Conservation (phyloP, 805 yeast species). For the Sugiyamaella qingdaonensis region DNA sequence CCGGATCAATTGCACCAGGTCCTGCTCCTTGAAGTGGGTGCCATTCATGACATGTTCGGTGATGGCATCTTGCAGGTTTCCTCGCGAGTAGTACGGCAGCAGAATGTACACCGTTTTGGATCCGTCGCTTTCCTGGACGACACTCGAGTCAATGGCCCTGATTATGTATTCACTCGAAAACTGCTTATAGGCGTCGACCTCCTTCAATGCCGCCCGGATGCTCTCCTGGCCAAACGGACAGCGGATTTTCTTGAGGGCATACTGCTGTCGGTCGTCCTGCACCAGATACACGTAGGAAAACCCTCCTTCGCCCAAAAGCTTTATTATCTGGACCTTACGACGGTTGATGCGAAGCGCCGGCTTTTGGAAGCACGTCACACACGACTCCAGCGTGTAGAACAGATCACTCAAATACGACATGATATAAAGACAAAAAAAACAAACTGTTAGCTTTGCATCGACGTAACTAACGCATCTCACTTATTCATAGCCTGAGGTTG, state of each 20-base stretch:
- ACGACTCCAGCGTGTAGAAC: constrained; percentile 31
- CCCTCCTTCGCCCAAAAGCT: constrained; percentile 87
- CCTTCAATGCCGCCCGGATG: constrained; percentile 69
- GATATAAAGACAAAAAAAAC: background rate
- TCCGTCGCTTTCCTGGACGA: constrained; percentile 71
- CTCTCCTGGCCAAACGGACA: constrained; percentile 84
- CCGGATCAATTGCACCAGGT: constrained; percentile 55
- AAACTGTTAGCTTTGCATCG: background rate
- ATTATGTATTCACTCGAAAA: constrained; percentile 66
- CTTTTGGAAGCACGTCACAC: constrained; percentile 38
- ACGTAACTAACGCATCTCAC: no score
- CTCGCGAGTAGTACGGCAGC: constrained; percentile 69
- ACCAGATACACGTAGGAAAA: constrained; percentile 84
- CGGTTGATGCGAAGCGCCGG: constrained; percentile 64
- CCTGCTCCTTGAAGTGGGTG: constrained; percentile 52
- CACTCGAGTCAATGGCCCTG: constrained; percentile 63
- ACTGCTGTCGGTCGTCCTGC: constrained; percentile 40
- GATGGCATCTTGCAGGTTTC: constrained; percentile 79
- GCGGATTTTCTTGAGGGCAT: constrained; percentile 79
- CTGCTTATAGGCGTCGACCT: constrained; percentile 68
- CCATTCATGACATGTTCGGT: constrained; percentile 57
- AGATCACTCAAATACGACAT: constrained; percentile 27
- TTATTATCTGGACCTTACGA: constrained; percentile 55
- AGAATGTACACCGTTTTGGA: constrained; percentile 72
- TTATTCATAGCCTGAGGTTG: no score